Evolutionary conservation across 257 asterid genomes (phyloP).

Genomic region (Nicotiana attenuata): DNA sequence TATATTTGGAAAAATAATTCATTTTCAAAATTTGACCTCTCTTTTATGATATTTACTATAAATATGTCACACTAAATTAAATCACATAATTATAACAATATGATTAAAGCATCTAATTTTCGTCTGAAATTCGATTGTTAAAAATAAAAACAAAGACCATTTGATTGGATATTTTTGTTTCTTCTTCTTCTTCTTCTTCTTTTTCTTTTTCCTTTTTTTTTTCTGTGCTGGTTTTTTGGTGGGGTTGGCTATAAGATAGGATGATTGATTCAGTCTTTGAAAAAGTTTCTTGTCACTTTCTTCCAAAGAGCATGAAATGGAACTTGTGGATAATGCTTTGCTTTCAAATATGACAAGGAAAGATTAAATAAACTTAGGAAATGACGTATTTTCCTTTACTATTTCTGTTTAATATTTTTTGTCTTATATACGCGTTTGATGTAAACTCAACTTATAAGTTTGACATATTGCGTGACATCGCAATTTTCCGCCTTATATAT

Average conservation of each 20-base stretch:
- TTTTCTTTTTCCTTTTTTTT: background rate
- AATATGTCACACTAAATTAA: too few relatives aligned
- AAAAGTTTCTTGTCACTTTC: background rate
- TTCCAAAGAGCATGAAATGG: background rate
- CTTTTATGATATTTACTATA: background rate
- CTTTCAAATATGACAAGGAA: background rate
- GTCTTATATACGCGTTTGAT: background rate
- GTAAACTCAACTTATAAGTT: background rate
- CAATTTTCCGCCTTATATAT: too few relatives aligned
- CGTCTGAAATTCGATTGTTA: background rate
- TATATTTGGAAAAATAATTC: too few relatives aligned
- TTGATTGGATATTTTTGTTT: too few relatives aligned
- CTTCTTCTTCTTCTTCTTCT: too few relatives aligned
- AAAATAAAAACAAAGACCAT: background rate
- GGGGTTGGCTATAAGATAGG: background rate
- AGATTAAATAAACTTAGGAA: background rate
- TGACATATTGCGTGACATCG: background rate
- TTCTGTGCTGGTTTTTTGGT: background rate
- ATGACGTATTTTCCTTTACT: background rate
- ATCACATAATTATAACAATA: too few relatives aligned
- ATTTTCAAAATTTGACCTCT: background rate
- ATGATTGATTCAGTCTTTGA: background rate
- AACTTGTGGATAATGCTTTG: background rate
- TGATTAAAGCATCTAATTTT: background rate
- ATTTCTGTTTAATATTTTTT: background rate